Percentiles rank a stretch among this genome's conserved stretches.
phyloP scores from a whole-genome alignment of 371 early-diverging fungal species.

The Mortierella sp. region DNA sequence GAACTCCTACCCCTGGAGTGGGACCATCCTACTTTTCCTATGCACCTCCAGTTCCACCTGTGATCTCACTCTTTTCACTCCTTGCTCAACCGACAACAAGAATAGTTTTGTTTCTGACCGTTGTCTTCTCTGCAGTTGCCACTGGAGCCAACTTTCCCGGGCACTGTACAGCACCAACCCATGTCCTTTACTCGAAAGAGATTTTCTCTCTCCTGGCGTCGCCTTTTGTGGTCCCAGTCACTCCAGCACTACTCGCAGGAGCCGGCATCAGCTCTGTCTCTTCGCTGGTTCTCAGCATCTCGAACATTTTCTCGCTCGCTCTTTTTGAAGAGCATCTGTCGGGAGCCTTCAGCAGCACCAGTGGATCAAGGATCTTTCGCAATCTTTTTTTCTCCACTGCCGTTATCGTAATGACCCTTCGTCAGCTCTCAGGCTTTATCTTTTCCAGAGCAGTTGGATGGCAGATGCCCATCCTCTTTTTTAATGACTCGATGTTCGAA shows the following conservation, averaged over 20 bases:
- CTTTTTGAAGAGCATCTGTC: conserved; percentile 44
- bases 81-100: conserved; percentile 32
- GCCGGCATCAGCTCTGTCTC: conserved; percentile 16
- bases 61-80: too few species aligned
- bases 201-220: conserved; percentile 21
- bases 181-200: conserved; percentile 23
- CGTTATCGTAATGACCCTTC: conserved; percentile 45
- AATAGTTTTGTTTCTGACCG: conserved; percentile 23
- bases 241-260: conserved; percentile 13
- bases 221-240: conserved; percentile 35
- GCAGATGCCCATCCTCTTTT: conserved; percentile 66
- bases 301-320: conserved; percentile 26
- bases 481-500: conserved; percentile 69
- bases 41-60: conserved; percentile 2
- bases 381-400: conserved; percentile 20
- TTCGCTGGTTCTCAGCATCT: conserved; percentile 14
- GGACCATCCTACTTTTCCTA: conserved; percentile 6
- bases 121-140: conserved; percentile 14
- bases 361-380: conserved; percentile 36
- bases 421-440: conserved; percentile 60
- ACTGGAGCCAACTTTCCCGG: conserved; percentile 28
- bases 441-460: conserved; percentile 69
- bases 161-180: conserved; percentile 33
- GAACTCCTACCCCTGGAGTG: conserved; percentile 1
- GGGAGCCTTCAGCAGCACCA: conserved; percentile 9